phyloP scores from a whole-genome alignment of 2,329 filamentous ascomycete genomes.

The Pestalotiopsis sp. region DNA sequence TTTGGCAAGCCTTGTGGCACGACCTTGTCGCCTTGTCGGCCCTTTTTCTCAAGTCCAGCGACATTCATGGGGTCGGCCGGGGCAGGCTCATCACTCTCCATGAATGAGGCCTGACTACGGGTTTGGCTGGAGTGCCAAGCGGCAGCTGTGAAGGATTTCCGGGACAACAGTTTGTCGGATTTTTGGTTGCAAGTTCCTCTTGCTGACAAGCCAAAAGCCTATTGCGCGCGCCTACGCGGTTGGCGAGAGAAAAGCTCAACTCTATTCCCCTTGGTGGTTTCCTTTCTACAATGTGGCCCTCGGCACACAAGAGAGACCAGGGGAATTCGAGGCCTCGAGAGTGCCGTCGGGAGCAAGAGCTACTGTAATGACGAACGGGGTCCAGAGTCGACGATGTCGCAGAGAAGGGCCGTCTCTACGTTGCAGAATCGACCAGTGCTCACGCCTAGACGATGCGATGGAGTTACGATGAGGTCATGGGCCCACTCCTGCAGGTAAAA shows the following conservation, averaged over 20 bases:
- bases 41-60: slow-evolving; percentile 13
- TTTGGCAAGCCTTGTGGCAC: slow-evolving; percentile 18
- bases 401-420: slow-evolving; percentile 14
- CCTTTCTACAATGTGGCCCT: neutral
- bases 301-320: neutral
- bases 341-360: neutral
- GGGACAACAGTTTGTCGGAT: slow-evolving; percentile 14
- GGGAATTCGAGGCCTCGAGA: neutral
- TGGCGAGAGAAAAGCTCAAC: neutral
- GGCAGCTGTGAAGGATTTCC: slow-evolving; percentile 8
- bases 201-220: neutral
- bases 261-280: neutral
- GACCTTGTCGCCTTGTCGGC: slow-evolving; percentile 15
- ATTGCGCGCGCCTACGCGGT: neutral
- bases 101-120: slow-evolving; percentile 7
- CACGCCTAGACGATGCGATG: slow-evolving; percentile 10
- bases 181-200: neutral
- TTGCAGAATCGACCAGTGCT: slow-evolving; percentile 10
- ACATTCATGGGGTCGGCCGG: slow-evolving; percentile 10
- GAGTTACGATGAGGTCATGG: slow-evolving; percentile 18
- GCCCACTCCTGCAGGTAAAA: slow-evolving; percentile 14
- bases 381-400: slow-evolving; percentile 12
- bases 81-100: slow-evolving; percentile 7
- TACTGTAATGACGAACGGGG: neutral
- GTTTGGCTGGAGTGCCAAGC: slow-evolving; percentile 3